A percentile compares a stretch with the other conserved stretches of the same genome.
Conservation (phyloP, 768 basidiomycete species). For the Lentinula sp. region DNA sequence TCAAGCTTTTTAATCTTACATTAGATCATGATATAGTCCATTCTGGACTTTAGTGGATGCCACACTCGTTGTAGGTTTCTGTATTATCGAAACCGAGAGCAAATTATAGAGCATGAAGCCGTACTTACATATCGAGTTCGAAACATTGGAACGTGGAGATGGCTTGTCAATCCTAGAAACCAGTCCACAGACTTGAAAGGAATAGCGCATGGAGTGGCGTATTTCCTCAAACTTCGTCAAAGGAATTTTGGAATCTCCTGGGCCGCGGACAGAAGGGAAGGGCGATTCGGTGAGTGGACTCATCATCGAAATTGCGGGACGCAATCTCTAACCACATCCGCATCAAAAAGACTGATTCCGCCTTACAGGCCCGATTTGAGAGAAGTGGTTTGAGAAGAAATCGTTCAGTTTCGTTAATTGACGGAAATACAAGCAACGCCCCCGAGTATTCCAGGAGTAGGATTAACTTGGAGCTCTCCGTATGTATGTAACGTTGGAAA, state of each 20-base stretch:
- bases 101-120: background rate
- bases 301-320: background rate
- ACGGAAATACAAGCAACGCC: background rate
- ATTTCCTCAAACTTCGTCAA: background rate
- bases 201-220: slow-evolving; percentile 1
- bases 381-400: background rate
- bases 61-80: background rate
- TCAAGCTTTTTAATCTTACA: background rate
- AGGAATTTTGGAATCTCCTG: background rate
- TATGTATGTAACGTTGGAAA: background rate
- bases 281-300: background rate
- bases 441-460: background rate
- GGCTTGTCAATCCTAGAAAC: background rate
- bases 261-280: background rate
- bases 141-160: background rate
- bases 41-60: background rate
- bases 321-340: background rate
- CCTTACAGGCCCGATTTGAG: background rate
- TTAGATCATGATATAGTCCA: background rate
- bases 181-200: background rate
- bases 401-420: background rate
- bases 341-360: background rate
- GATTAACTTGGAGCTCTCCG: background rate
- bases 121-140: background rate
- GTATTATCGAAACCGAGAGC: background rate